Conservation (phyloP, 352 stramenopile genomes). For the Pseudoperonospora humuli region DNA sequence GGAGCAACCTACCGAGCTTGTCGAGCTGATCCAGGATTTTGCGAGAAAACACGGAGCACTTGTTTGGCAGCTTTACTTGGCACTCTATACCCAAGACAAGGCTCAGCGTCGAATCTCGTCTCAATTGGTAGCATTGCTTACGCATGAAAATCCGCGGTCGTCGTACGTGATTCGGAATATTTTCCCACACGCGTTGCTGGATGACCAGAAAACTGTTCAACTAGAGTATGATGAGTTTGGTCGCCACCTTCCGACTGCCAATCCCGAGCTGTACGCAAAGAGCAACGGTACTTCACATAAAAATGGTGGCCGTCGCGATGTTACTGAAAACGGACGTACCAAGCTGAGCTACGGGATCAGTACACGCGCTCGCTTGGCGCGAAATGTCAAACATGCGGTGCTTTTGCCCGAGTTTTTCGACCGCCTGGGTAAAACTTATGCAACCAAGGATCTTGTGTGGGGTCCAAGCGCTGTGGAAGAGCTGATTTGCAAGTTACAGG, state of each 20-base stretch:
- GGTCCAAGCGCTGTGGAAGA: slow-evolving; percentile 62
- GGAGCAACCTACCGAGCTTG: slow-evolving; percentile 78
- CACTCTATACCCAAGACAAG: slow-evolving; percentile 77
- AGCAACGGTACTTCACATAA: slow-evolving; percentile 35
- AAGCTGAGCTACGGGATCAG: slow-evolving; percentile 72
- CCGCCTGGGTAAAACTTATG: slow-evolving; percentile 58
- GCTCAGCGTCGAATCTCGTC: slow-evolving; percentile 79
- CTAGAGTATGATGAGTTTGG: slow-evolving; percentile 85
- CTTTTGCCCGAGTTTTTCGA: slow-evolving; percentile 85
- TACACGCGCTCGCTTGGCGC: slow-evolving; percentile 63
- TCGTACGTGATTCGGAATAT: slow-evolving; percentile 79
- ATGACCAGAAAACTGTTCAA: slow-evolving; percentile 64
- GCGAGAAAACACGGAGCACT: slow-evolving; percentile 75
- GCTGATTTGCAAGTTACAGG: slow-evolving; percentile 60
- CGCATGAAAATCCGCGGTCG: slow-evolving; percentile 77
- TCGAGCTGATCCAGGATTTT: slow-evolving; percentile 83
- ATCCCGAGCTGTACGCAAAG: slow-evolving; percentile 38
- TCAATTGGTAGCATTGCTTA: slow-evolving; percentile 77
- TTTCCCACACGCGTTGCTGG: slow-evolving; percentile 72
- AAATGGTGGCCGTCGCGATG: slow-evolving; percentile 38
- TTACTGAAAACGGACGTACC: slow-evolving; percentile 58
- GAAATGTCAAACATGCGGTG: slow-evolving; percentile 71
- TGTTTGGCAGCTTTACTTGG: slow-evolving; percentile 81
- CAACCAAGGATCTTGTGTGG: slow-evolving; percentile 81
- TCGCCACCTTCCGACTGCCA: slow-evolving; percentile 47